Conservation (phyloP, 2,329 filamentous ascomycete species). For the Aspergillus sp. region DNA sequence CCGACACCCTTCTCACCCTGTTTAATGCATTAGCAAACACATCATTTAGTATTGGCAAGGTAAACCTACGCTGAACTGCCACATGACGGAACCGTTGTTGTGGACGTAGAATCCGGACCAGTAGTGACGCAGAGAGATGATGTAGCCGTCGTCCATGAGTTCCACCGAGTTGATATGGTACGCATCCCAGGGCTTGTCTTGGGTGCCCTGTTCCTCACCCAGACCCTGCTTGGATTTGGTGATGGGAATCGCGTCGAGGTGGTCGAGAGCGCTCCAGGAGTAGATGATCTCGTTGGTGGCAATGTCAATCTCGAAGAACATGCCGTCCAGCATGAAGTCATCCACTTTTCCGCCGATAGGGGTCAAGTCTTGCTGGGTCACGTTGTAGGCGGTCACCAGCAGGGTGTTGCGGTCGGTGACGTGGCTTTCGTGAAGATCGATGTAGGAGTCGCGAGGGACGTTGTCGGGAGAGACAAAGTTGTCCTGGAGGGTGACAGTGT, state of each 20-base stretch:
- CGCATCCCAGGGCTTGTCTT: slow-evolving; percentile 31
- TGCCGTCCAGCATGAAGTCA: slow-evolving; percentile 31
- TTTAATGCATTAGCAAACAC: not conserved
- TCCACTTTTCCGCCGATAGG: slow-evolving; percentile 28
- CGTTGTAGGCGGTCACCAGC: slow-evolving; percentile 34
- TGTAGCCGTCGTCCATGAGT: slow-evolving; percentile 29
- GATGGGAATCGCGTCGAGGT: slow-evolving; percentile 28
- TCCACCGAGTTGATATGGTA: slow-evolving; percentile 37
- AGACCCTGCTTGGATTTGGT: slow-evolving; percentile 24
- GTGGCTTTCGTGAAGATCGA: slow-evolving; percentile 35
- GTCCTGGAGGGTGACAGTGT: slow-evolving; percentile 27
- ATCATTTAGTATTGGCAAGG: not conserved
- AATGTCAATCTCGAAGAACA: slow-evolving; percentile 35
- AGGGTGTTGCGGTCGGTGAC: slow-evolving; percentile 33
- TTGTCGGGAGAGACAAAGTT: slow-evolving; percentile 24
- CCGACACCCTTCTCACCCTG: slow-evolving; percentile 24
- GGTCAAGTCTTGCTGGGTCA: slow-evolving; percentile 31
- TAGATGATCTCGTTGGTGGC: slow-evolving; percentile 31
- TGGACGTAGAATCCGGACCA: slow-evolving; percentile 32
- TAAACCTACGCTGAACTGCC: slow-evolving; percentile 22
- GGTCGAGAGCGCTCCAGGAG: slow-evolving; percentile 34
- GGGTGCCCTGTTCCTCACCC: slow-evolving; percentile 14
- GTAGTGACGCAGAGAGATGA: slow-evolving; percentile 36
- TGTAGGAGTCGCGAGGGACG: slow-evolving; percentile 23
- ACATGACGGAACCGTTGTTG: slow-evolving; percentile 28